These are phyloP conservation scores for Cladosporium sp. DNA, from an alignment of 2,329 filamentous ascomycete genomes.

Conservation along the genomic window DNA sequence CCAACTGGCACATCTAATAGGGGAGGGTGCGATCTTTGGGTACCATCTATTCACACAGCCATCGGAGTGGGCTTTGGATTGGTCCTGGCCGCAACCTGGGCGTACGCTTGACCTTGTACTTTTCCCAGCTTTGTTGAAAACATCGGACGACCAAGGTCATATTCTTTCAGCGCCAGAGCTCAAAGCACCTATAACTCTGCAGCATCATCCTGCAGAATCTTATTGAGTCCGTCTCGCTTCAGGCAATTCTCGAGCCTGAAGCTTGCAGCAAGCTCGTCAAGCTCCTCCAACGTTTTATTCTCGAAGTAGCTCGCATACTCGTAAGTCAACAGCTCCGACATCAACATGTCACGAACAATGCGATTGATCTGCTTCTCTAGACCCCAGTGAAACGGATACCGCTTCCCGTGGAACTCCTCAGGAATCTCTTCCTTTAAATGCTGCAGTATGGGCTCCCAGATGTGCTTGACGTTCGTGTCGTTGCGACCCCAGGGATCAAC, in stretches of 20 bases:
- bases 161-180: background rate
- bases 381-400: constrained; percentile 22
- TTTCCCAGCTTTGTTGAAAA: constrained; percentile 2
- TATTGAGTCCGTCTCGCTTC: constrained; percentile 52
- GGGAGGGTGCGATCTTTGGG: background rate
- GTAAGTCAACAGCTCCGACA: constrained; percentile 38
- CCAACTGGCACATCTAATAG: background rate
- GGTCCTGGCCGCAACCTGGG: background rate
- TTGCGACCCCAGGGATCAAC: constrained; percentile 56
- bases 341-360: constrained; percentile 21
- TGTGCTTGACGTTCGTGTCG: constrained; percentile 42
- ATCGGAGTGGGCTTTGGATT: background rate
- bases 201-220: constrained; percentile 41
- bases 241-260: constrained; percentile 58
- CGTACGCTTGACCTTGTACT: background rate
- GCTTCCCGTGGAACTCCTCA: constrained; percentile 38
- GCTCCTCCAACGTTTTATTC: constrained; percentile 51
- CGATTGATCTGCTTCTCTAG: constrained; percentile 23
- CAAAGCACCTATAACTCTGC: background rate
- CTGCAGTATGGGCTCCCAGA: constrained; percentile 37
- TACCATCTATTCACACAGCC: constrained; percentile 4
- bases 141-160: background rate
- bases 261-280: constrained; percentile 55
- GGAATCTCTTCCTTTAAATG: constrained; percentile 39
- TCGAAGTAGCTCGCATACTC: constrained; percentile 59